Conservation (phyloP, 2,329 filamentous ascomycete species). For the Xylariaceae sp. region DNA sequence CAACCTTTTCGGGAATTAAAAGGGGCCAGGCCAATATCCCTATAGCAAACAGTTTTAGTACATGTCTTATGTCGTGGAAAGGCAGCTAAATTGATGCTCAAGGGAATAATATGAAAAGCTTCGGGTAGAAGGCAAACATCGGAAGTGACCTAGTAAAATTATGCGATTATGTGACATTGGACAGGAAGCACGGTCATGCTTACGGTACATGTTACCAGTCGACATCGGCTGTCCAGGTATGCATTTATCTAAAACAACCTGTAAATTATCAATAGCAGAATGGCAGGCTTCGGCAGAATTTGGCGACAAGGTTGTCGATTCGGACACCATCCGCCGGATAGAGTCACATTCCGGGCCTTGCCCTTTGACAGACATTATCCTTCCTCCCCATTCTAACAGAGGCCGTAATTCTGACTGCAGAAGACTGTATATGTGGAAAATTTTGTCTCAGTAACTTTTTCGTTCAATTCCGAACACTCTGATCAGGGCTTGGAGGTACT, state of each 20-base stretch:
- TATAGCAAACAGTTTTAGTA: constrained; percentile 3
- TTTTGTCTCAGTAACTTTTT: too few relatives aligned
- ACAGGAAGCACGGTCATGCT: not conserved
- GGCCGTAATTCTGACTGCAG: constrained; percentile 5
- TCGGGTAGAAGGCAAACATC: not conserved
- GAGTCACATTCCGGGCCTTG: constrained; percentile 7
- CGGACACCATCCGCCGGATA: constrained; percentile 5
- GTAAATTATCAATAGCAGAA: constrained; percentile 9
- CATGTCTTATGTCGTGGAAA: not conserved
- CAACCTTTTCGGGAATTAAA: constrained; percentile 8
- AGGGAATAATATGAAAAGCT: not conserved
- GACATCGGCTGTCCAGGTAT: not conserved
- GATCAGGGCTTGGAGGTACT: too few relatives aligned
- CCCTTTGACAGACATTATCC: constrained; percentile 1
- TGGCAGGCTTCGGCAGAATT: constrained; percentile 5
- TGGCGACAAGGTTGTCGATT: constrained; percentile 7
- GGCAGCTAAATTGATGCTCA: too few relatives aligned
- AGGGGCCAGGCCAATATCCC: constrained; percentile 12
- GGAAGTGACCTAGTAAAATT: not conserved
- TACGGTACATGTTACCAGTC: constrained; percentile 10
- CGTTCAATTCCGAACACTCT: too few relatives aligned
- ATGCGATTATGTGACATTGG: not conserved
- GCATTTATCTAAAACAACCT: constrained; percentile 11
- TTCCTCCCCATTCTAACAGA: constrained; percentile 6
- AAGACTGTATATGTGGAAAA: constrained; percentile 5